Conservation (phyloP, 208 protist species). For the Vickermania ingenoplastis region DNA sequence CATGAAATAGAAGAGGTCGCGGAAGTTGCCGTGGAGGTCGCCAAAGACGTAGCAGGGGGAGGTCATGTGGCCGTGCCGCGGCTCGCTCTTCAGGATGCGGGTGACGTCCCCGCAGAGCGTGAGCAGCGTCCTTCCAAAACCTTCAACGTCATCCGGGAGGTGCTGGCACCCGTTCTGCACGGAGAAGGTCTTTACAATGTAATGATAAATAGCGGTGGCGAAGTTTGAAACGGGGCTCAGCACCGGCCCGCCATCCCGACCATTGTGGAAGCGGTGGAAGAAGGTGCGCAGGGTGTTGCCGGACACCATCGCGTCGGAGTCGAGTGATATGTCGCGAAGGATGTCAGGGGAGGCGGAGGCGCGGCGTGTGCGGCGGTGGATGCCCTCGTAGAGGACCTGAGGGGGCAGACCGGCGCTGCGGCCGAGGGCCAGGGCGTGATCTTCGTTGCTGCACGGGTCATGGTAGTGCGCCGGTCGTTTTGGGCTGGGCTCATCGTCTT, state of each 20-base stretch:
- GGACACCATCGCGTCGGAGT: conserved; percentile 74
- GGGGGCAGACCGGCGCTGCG: conserved; percentile 35
- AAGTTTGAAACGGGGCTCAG: conserved; percentile 60
- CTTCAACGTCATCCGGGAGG: conserved; percentile 57
- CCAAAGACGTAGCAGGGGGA: conserved; percentile 93
- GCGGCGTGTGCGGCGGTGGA: conserved; percentile 1
- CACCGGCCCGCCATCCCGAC: conserved; percentile 14
- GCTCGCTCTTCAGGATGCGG: conserved; percentile 52
- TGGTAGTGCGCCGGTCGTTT: conserved; percentile 7
- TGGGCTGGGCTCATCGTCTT: conserved; percentile 1
- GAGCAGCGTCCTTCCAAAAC: conserved; percentile 75
- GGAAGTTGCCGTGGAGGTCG: conserved; percentile 92
- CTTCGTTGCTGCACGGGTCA: not conserved
- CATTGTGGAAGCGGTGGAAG: conserved; percentile 43
- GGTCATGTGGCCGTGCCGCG: conserved; percentile 42
- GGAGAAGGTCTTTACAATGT: conserved; percentile 80
- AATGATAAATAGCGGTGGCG: conserved; percentile 76
- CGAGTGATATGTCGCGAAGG: conserved; percentile 52
- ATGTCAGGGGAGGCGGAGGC: conserved; percentile 5
- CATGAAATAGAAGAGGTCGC: conserved; percentile 91
- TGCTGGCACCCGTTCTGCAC: conserved; percentile 77
- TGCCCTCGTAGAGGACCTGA: conserved; percentile 20
- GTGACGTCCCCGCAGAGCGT: conserved; percentile 70
- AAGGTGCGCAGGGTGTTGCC: conserved; percentile 65
- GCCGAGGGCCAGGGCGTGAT: conserved; percentile 21